phyloP scores from a whole-genome alignment of 495 filamentous ascomycete species.

The Lentithecium fluviatile region DNA sequence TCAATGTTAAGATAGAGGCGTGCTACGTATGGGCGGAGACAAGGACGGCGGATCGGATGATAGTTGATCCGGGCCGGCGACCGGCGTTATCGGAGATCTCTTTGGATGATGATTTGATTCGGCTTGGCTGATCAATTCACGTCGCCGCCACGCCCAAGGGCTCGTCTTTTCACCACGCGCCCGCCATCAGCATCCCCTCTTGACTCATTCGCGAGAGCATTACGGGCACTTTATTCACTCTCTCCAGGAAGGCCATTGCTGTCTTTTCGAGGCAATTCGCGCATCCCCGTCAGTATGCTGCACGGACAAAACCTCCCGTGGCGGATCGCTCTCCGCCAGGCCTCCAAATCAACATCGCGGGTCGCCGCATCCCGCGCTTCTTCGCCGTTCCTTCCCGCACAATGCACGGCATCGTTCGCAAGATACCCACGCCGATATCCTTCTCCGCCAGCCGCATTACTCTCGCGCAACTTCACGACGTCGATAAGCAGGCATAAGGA shows the following conservation, averaged over 20 bases:
- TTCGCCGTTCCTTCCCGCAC: slow-evolving; percentile 8
- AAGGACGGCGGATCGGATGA: no score
- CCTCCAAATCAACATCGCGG: slow-evolving; percentile 25
- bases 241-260: background rate
- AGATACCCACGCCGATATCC: slow-evolving; percentile 2
- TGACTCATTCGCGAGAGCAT: slow-evolving; percentile 1
- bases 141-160: slow-evolving; percentile 7
- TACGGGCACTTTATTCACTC: slow-evolving; percentile 1
- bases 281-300: slow-evolving; percentile 45
- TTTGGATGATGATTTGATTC: slow-evolving; percentile 16
- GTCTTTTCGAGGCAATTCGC: background rate
- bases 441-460: slow-evolving; percentile 19
- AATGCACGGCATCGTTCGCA: slow-evolving; percentile 14
- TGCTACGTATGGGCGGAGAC: no score
- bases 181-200: background rate
- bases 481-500: slow-evolving; percentile 44
- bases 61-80: slow-evolving; percentile 25
- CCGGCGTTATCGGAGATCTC: slow-evolving; percentile 22
- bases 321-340: slow-evolving; percentile 47
- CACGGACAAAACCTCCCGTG: slow-evolving; percentile 54
- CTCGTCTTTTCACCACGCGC: background rate
- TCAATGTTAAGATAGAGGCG: no score
- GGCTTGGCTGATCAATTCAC: slow-evolving; percentile 28
- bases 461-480: slow-evolving; percentile 42
- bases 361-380: background rate